Evolutionary conservation across 1,284 basidiomycete genomes (phyloP).

Genomic region (Tilletia walkeri): DNA sequence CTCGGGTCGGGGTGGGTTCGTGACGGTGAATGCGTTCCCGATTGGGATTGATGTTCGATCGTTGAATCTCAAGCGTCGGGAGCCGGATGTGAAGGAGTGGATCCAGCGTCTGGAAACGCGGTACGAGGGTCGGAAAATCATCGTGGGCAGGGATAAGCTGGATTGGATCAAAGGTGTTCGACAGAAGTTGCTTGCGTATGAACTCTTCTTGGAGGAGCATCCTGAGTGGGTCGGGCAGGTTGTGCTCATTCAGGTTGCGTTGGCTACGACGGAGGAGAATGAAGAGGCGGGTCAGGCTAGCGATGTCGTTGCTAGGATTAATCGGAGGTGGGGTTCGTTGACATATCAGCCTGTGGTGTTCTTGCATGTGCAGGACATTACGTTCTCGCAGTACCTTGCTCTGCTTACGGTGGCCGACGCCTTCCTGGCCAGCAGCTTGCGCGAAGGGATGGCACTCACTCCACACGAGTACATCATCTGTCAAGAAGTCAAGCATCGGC

Average conservation of each 20-base stretch:
- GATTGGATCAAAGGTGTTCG: constrained; percentile 80
- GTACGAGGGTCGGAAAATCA: constrained; percentile 77
- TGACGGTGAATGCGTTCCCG: constrained; percentile 80
- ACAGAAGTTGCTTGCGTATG: constrained; percentile 79
- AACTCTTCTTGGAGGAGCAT: constrained; percentile 74
- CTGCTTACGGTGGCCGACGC: constrained; percentile 78
- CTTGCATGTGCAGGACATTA: constrained; percentile 79
- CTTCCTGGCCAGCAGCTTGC: constrained; percentile 77
- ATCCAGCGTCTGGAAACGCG: constrained; percentile 71
- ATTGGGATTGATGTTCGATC: constrained; percentile 81
- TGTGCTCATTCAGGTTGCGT: constrained; percentile 79
- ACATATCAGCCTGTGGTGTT: constrained; percentile 86
- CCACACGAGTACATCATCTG: constrained; percentile 78
- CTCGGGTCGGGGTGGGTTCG: constrained; percentile 61
- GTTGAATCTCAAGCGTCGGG: constrained; percentile 69
- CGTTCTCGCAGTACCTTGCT: constrained; percentile 80
- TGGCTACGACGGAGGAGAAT: constrained; percentile 76
- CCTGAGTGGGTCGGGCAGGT: constrained; percentile 76
- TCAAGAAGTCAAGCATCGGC: constrained; percentile 63
- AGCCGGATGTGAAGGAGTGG: constrained; percentile 79
- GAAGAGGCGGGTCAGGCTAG: constrained; percentile 72
- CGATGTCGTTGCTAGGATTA: constrained; percentile 76
- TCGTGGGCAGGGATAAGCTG: constrained; percentile 82
- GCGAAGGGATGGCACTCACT: constrained; percentile 82
- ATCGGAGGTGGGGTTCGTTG: constrained; percentile 74